These are phyloP conservation scores for Phytophthora pluvialis DNA, from an alignment of 352 stramenopile genomes.

Conservation along the genomic window DNA sequence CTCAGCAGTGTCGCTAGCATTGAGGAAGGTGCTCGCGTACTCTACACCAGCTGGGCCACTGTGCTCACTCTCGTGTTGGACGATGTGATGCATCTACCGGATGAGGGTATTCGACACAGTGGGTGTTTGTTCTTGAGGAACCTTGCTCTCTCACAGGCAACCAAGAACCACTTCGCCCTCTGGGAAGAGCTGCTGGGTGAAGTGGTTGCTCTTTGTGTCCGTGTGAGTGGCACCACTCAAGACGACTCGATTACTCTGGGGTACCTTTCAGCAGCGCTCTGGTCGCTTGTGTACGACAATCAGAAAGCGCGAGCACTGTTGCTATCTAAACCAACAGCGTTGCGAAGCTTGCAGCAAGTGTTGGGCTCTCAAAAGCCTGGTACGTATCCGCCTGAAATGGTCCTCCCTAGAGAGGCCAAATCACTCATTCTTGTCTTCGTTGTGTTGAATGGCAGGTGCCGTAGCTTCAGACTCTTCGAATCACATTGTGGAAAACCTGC, in stretches of 20 bases:
- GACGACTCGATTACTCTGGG: constrained; percentile 16
- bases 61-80: constrained; percentile 48
- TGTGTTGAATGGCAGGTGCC: constrained; percentile 4
- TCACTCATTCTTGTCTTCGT: background rate
- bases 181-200: constrained; percentile 57
- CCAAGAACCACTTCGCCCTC: constrained; percentile 63
- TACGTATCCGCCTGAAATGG: constrained; percentile 4
- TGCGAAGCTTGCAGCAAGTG: constrained; percentile 46
- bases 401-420: background rate
- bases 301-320: constrained; percentile 61
- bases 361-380: constrained; percentile 23
- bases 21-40: constrained; percentile 52
- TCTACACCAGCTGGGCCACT: constrained; percentile 42
- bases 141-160: constrained; percentile 55
- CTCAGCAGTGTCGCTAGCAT: constrained; percentile 47
- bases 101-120: constrained; percentile 29
- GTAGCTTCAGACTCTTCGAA: constrained; percentile 5
- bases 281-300: constrained; percentile 71
- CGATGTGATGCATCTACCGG: constrained; percentile 50
- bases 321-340: constrained; percentile 30
- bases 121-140: constrained; percentile 66
- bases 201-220: constrained; percentile 39
- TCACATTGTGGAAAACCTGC: constrained; percentile 33
- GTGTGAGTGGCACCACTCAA: background rate
- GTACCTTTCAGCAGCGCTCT: constrained; percentile 50